Conservation (phyloP, 208 protist species). For the Balamuthia mandrillaris region DNA sequence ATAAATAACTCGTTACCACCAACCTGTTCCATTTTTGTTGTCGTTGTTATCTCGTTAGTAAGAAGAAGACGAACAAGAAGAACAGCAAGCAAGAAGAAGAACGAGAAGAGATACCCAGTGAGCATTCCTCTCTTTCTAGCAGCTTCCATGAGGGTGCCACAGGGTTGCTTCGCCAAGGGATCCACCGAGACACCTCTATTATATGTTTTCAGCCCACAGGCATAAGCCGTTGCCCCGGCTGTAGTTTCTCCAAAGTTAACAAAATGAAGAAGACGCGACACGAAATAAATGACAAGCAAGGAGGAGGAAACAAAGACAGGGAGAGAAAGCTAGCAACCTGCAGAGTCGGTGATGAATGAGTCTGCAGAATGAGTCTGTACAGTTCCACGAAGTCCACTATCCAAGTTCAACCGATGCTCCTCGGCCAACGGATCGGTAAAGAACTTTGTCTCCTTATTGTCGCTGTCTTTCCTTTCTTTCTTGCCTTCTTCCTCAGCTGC, state of each 20-base stretch:
- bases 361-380: conserved; percentile 38
- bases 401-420: conserved; percentile 49
- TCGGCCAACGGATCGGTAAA: too few relatives aligned
- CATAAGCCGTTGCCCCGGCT: not conserved
- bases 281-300: too few relatives aligned
- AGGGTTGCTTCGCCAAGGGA: not conserved
- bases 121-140: not conserved
- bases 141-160: conserved; percentile 54
- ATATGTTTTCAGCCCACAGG: conserved; percentile 19
- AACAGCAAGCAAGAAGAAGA: too few relatives aligned
- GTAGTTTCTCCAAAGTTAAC: not conserved
- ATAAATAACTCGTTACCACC: conserved; percentile 45
- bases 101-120: not conserved
- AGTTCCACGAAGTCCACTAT: conserved; percentile 39
- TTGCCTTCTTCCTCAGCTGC: too few relatives aligned
- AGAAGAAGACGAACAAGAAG: too few relatives aligned
- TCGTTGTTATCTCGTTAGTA: too few relatives aligned
- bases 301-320: too few relatives aligned
- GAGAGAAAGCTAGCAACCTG: too few relatives aligned
- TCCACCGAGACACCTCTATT: conserved; percentile 47
- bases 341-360: conserved; percentile 49
- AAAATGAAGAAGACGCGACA: not conserved
- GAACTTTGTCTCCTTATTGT: too few relatives aligned
- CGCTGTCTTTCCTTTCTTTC: too few relatives aligned
- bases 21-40: conserved; percentile 44